Conservation (phyloP, 257 asterid species). For the Datura wrightii region DNA sequence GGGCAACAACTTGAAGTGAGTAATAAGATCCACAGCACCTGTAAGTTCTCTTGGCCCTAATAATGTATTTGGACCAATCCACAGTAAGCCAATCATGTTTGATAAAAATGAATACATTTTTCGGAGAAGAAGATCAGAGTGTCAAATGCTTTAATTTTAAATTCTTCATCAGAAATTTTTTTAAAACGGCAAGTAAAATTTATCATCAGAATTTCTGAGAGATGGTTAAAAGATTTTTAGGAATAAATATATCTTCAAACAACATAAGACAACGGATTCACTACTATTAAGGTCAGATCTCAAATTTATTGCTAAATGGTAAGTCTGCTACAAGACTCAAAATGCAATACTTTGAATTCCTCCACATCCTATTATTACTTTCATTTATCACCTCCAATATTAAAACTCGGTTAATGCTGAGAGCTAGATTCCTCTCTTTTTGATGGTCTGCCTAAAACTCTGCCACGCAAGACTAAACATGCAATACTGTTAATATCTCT, state of each 20-base stretch:
- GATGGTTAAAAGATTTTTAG: background rate
- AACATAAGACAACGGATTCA: background rate
- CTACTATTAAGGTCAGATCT: background rate
- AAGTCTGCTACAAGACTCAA: background rate
- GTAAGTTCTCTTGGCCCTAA: conserved; percentile 96
- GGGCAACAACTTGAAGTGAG: conserved; percentile 79
- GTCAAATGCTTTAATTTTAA: background rate
- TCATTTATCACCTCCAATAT: background rate
- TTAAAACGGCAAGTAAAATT: background rate
- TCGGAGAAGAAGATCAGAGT: background rate
- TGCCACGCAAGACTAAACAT: background rate
- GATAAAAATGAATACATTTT: background rate
- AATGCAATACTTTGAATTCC: background rate
- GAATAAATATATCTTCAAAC: background rate
- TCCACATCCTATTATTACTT: background rate
- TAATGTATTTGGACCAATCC: conserved; percentile 41
- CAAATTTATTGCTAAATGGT: background rate
- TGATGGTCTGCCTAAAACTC: background rate
- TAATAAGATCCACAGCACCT: conserved; percentile 92
- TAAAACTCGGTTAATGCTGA: background rate
- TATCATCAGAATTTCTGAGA: background rate
- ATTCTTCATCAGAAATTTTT: background rate
- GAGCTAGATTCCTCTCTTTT: background rate
- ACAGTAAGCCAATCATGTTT: background rate
- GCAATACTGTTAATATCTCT: background rate